Evolutionary conservation across 2,329 filamentous ascomycete species (phyloP).

Genomic region (Fusarium ramigenum): DNA sequence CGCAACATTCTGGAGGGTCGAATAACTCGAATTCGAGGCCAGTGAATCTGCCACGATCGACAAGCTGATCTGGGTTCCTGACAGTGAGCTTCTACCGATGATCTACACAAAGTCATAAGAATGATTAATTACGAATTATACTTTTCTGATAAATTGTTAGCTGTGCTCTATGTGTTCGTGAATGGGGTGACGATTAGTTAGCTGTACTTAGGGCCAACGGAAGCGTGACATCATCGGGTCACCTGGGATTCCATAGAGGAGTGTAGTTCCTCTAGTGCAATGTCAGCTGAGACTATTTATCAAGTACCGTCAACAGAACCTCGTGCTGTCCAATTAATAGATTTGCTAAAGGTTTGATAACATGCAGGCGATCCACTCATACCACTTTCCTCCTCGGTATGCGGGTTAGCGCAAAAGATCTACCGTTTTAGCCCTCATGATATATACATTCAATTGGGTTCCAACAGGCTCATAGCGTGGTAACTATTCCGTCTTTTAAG

Average conservation of each 20-base stretch:
- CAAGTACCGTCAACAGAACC: background rate
- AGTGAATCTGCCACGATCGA: too few species aligned
- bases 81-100: too few species aligned
- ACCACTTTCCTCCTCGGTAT: background rate
- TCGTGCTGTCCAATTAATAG: background rate
- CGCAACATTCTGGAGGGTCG: too few species aligned
- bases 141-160: too few species aligned
- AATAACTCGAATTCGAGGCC: too few species aligned
- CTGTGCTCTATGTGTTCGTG: too few species aligned
- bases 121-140: too few species aligned
- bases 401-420: background rate
- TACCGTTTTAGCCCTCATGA: background rate
- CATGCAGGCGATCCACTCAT: background rate
- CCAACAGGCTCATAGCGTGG: too few species aligned
- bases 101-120: too few species aligned
- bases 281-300: background rate
- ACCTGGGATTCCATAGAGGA: background rate
- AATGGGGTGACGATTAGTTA: too few species aligned
- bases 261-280: background rate
- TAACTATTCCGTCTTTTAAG: background rate
- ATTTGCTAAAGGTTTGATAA: accelerated
- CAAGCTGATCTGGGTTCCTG: too few species aligned
- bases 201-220: background rate
- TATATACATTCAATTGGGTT: too few species aligned
- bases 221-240: background rate